Evolutionary conservation across 345 rosid species (phyloP).

Genomic region (Microcos paniculata): DNA sequence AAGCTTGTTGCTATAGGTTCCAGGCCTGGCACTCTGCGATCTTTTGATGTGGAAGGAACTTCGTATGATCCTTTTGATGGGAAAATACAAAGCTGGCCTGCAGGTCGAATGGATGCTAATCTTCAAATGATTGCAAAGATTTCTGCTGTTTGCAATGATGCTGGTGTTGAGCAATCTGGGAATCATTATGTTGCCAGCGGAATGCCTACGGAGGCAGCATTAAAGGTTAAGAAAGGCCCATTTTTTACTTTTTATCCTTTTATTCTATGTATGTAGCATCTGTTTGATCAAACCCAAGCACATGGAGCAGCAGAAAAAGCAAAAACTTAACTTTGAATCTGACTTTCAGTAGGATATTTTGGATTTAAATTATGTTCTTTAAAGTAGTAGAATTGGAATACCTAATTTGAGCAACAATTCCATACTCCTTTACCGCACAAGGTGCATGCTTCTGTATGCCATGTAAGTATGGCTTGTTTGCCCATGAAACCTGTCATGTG

Average conservation of each 20-base stretch:
- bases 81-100: constrained; percentile 67
- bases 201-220: constrained; percentile 96
- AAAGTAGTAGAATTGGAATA: not conserved
- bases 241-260: constrained; percentile 1
- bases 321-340: not conserved
- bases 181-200: constrained; percentile 65
- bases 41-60: constrained; percentile 83
- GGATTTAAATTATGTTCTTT: too few relatives aligned
- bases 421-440: not conserved
- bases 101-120: constrained; percentile 74
- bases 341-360: not conserved
- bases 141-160: constrained; percentile 89
- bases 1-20: constrained; percentile 87
- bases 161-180: constrained; percentile 69
- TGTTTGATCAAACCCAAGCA: not conserved
- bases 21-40: constrained; percentile 57
- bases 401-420: not conserved
- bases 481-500: constrained; percentile 6
- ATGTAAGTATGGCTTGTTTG: not conserved
- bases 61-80: constrained; percentile 85
- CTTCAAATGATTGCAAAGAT: constrained; percentile 88
- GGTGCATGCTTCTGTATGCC: not conserved
- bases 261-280: not conserved
- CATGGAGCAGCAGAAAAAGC: not conserved
- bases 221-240: constrained; percentile 55